Conservation (phyloP, 345 rosid genomes). For the Hypericum perforatum region DNA sequence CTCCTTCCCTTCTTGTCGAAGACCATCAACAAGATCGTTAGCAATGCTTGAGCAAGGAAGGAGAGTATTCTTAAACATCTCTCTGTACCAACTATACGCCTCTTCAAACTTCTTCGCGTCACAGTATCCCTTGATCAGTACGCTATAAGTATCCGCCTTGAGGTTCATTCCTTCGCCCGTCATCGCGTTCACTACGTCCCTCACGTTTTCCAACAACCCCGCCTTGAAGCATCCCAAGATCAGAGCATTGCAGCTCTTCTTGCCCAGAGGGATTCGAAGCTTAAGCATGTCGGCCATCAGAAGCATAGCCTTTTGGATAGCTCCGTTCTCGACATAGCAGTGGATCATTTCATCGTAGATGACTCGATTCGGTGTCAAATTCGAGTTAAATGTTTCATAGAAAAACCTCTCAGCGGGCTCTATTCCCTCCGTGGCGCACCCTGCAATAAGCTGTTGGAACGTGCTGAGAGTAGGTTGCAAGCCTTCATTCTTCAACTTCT, state of each 20-base stretch:
- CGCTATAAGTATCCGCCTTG: slow-evolving; percentile 57
- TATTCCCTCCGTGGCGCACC: slow-evolving; percentile 38
- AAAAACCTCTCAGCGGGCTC: slow-evolving; percentile 38
- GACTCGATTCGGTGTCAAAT: slow-evolving; percentile 47
- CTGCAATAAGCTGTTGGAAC: slow-evolving; percentile 45
- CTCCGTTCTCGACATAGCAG: slow-evolving; percentile 41
- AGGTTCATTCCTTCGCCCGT: slow-evolving; percentile 35
- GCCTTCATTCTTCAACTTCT: slow-evolving; percentile 51
- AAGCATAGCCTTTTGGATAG: slow-evolving; percentile 35
- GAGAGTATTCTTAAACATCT: slow-evolving; percentile 54
- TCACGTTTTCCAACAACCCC: slow-evolving; percentile 33
- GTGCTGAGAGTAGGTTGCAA: slow-evolving; percentile 47
- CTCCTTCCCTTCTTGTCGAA: slow-evolving; percentile 41
- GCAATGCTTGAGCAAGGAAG: slow-evolving; percentile 23
- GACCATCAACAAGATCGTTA: slow-evolving; percentile 43
- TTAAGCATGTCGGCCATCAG: slow-evolving; percentile 46
- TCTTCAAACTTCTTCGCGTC: slow-evolving; percentile 36
- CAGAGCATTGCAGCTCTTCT: slow-evolving; percentile 57
- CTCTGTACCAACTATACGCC: slow-evolving; percentile 64
- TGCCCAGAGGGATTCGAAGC: slow-evolving; percentile 40
- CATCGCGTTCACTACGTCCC: slow-evolving; percentile 44
- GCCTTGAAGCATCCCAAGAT: slow-evolving; percentile 41
- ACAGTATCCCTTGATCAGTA: slow-evolving; percentile 53
- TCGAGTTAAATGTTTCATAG: slow-evolving; percentile 40
- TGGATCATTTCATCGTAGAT: slow-evolving; percentile 48